Base-by-base conservation (phyloP, 2,329 filamentous ascomycete species). In the Xylaria sp. region DNA sequence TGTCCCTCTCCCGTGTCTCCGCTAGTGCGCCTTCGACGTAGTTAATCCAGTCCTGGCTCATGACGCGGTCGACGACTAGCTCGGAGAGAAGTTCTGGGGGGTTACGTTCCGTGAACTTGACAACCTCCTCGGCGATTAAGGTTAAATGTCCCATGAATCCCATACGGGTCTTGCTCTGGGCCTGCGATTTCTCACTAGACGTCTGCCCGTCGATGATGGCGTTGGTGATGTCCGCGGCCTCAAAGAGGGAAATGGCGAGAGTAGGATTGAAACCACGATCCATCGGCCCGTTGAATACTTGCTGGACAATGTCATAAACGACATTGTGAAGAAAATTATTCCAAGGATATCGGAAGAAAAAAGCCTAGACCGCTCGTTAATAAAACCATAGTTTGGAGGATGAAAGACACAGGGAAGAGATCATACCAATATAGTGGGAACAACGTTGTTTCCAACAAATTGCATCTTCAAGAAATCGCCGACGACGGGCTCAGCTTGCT, bases 301-400 rank as follows among this genome's bases (percentile, higher is more conserved):
- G 96, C 80, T 99, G 96, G 51, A 99, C 93, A 76, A 99, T 94
- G 79, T 99, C 96, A 78, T 99, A 99, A 56, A 99, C 96, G 51
- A 99, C 96, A 77, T 99, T 99, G 82, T 99, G 96, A 53, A 99
- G 86, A 78, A 99, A 99, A 80, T 99, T 99, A 81, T 99, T 99
- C 96, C 96, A 99, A 0, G 96, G 95, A 77, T 98, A 99, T 68
- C 92, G 90, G 84, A 99, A 99, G 82, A 99, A 99, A 84, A 98
- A 98, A 65, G 94, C 93, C 93, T 97, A 11, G 66, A 34, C 36
- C 30, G 4, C 51, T 70, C 71, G 67, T 75, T 69, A 75, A 73
- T 11, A 61, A 27, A 27, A 4, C 61, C 53, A 55, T 24, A n/a
- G 27, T 30, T 19, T n/a, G 8, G 42, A 24, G 30, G 11, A 50